phyloP scores from a whole-genome alignment of 352 stramenopile genomes.

The Blastocystis sp. region DNA sequence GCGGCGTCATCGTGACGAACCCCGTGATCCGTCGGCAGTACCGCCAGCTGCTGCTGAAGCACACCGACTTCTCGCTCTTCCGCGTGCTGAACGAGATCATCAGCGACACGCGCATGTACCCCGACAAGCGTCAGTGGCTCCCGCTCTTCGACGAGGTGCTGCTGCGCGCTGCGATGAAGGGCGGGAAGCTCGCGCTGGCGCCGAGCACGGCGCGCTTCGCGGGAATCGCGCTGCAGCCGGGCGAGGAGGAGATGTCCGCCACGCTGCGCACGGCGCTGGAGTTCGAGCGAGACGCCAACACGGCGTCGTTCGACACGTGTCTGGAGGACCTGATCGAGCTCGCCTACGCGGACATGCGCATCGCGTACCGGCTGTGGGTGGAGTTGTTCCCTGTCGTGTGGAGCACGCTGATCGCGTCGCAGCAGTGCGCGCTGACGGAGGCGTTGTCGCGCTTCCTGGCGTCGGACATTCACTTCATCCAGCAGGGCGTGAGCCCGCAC shows the following conservation, averaged over 20 bases:
- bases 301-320: neutral
- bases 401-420: neutral
- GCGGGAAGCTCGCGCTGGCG: neutral
- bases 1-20: constrained; percentile 8
- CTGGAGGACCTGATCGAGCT: constrained; percentile 38
- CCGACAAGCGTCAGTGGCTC: constrained; percentile 25
- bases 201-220: neutral
- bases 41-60: neutral
- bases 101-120: neutral
- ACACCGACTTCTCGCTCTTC: neutral
- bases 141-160: constrained; percentile 27
- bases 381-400: constrained; percentile 24
- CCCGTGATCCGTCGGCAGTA: constrained; percentile 6
- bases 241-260: neutral
- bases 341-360: constrained; percentile 30
- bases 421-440: constrained; percentile 14
- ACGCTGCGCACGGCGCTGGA: neutral
- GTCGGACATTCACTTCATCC: neutral
- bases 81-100: neutral
- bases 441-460: constrained; percentile 1
- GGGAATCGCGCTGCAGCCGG: neutral
- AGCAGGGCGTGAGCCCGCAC: neutral
- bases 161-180: neutral
- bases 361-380: constrained; percentile 42
- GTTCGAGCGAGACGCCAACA: neutral